These are phyloP conservation scores for Linum lewisii DNA, from an alignment of 345 rosid species.

Conservation along the genomic window DNA sequence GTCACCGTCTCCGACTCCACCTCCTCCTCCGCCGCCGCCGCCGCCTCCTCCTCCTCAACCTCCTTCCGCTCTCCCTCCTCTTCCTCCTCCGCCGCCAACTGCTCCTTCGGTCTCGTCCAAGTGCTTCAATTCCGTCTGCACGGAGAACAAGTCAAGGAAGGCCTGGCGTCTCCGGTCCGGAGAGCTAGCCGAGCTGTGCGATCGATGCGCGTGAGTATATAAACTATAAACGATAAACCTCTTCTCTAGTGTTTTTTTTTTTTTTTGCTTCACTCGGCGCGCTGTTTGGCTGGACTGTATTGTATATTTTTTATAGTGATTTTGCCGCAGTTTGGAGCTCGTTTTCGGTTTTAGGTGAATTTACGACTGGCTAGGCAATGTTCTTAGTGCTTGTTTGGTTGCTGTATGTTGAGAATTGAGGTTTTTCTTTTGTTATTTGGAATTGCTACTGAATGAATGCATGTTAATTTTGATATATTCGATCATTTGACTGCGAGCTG, in stretches of 20 bases:
- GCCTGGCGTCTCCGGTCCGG: conserved; percentile 89
- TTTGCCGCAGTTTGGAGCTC: too few relatives aligned
- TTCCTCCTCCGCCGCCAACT: conserved; percentile 5
- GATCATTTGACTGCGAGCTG: neutral
- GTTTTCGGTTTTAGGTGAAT: too few relatives aligned
- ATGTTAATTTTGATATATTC: conserved; percentile 2
- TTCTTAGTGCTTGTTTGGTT: too few relatives aligned
- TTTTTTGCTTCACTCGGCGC: neutral
- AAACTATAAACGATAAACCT: neutral
- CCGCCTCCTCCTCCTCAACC: conserved; percentile 6
- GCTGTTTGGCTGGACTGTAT: neutral
- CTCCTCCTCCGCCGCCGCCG: neutral
- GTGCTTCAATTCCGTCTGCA: conserved; percentile 72
- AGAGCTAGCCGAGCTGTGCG: conserved; percentile 83
- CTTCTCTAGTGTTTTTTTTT: neutral
- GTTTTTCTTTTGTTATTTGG: neutral
- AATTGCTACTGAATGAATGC: neutral
- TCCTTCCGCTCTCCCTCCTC: neutral
- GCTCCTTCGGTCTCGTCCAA: conserved; percentile 32
- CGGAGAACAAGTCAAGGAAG: conserved; percentile 48
- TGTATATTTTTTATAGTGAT: too few relatives aligned
- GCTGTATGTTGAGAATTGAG: neutral
- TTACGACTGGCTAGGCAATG: too few relatives aligned
- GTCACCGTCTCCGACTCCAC: neutral
- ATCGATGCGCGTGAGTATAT: conserved; percentile 76